A percentile compares a stretch with the other conserved stretches of the same genome.
These are phyloP conservation scores for Alternaria metachromatica DNA, from an alignment of 2,329 filamentous ascomycete genomes.

Conservation along the genomic window DNA sequence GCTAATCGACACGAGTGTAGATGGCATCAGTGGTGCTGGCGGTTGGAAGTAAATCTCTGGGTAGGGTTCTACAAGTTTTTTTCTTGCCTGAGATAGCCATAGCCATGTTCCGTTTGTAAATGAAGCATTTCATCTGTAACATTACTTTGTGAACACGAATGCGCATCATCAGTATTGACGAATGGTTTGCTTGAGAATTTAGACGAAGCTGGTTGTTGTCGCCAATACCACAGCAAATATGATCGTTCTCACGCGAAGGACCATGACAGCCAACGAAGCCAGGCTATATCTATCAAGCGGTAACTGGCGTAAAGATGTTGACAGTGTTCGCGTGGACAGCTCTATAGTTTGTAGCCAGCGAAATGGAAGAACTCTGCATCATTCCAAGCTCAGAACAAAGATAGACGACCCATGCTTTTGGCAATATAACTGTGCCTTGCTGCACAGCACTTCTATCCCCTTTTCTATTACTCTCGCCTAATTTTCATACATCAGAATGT, in stretches of 20 bases:
- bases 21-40: background rate
- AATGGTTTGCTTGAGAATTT: background rate
- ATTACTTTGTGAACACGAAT: background rate
- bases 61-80: background rate
- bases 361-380: background rate
- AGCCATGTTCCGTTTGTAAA: background rate
- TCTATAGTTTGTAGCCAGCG: background rate
- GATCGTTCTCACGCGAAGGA: background rate
- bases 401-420: background rate
- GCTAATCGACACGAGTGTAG: background rate
- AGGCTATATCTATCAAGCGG: background rate
- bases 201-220: background rate
- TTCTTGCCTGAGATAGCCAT: background rate
- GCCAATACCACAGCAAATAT: background rate
- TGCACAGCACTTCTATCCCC: background rate
- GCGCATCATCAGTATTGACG: background rate
- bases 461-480: background rate
- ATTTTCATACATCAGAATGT: background rate
- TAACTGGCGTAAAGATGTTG: background rate
- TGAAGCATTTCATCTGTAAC: background rate
- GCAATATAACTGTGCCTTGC: background rate
- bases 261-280: background rate
- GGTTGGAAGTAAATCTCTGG: background rate
- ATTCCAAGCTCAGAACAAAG: background rate
- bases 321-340: background rate